Base-by-base conservation (phyloP, 768 basidiomycete genomes). In the Phaeolepiota aurea region DNA sequence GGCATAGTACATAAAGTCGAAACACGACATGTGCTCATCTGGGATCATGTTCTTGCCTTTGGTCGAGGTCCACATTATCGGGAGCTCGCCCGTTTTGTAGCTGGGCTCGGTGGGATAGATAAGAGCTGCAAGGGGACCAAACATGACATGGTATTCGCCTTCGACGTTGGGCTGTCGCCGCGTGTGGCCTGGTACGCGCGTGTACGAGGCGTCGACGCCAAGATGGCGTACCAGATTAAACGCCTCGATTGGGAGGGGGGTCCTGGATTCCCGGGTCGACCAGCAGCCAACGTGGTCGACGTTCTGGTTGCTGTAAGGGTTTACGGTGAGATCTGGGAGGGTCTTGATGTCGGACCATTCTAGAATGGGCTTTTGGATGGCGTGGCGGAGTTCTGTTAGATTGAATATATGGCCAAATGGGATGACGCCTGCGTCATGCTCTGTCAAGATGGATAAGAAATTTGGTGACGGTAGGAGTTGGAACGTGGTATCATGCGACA, bases 311-410 rank as follows among this genome's bases (percentile, higher is more conserved):
- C 51, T 42, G 11, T 10, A 19, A 48, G 37, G 40, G 43, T 45
- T 35, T 49, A 48, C 20, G 5, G 53, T 49, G 25, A 40, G 43
- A 31, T 50, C 42, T 14, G 59, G 46, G 3, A 59, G 35, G 22
- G 52, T 50, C 48, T 76, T 76, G 11, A 74, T 57, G 38, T 72
- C 65, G 19, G 57, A 55, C 73, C 74, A 75, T 55, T 76, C 71
- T 4, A 76, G 51, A 32, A 76, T 44, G 2, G 69, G 67, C 20
- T 48, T 54, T 20, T 56, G 57, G 10, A 74, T 50, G 15, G 47
- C 47, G 33, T 55, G 40, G 28, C 63, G 59, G 12, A 74, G 55
- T 3, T 53, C 47, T 1, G 62, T 54, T 12, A 72, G 40, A 46
- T 74, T 64, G 44, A 71, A 72, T 2, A 76, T 54, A 16, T 68